Conservation (phyloP, 2,329 filamentous ascomycete species). For the Penicillium verrucosum region DNA sequence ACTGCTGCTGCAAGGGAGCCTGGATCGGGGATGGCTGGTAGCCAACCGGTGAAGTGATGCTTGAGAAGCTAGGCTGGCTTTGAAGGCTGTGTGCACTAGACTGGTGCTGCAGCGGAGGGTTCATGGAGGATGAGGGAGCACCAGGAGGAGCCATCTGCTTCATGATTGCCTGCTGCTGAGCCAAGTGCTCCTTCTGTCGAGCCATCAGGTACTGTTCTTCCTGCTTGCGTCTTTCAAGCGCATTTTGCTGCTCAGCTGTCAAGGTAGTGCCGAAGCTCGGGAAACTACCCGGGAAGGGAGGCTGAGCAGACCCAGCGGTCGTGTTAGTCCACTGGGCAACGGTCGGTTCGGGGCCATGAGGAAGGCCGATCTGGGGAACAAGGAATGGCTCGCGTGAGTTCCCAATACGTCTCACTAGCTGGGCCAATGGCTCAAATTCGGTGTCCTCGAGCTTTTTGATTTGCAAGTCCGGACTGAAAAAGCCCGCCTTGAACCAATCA, state of each 20-base stretch:
- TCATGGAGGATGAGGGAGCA: constrained; percentile 50
- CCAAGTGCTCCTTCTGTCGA: constrained; percentile 87
- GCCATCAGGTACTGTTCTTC: constrained; percentile 98
- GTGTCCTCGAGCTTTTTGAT: constrained; percentile 92
- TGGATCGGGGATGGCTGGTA: constrained; percentile 61
- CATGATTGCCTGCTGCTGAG: constrained; percentile 77
- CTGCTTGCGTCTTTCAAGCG: constrained; percentile 91
- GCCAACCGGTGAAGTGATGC: constrained; percentile 80
- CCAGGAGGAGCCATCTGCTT: constrained; percentile 67
- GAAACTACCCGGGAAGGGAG: constrained; percentile 88
- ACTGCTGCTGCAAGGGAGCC: constrained; percentile 56
- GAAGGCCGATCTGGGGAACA: constrained; percentile 92
- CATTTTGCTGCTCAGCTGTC: constrained; percentile 97
- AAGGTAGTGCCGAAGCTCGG: constrained; percentile 91
- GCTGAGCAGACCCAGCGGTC: constrained; percentile 63
- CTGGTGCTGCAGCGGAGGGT: constrained; percentile 78
- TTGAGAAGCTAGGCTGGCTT: constrained; percentile 94
- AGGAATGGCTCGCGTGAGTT: constrained; percentile 97
- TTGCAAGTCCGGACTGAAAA: constrained; percentile 90
- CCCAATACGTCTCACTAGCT: constrained; percentile 90
- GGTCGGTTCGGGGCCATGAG: constrained; percentile 70
- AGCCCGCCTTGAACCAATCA: constrained; percentile 98
- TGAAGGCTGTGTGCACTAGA: constrained; percentile 94
- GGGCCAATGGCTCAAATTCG: constrained; percentile 91
- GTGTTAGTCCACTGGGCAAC: constrained; percentile 51